phyloP scores from a whole-genome alignment of 2,329 filamentous ascomycete species.

The Dothiorella sarmentorum region DNA sequence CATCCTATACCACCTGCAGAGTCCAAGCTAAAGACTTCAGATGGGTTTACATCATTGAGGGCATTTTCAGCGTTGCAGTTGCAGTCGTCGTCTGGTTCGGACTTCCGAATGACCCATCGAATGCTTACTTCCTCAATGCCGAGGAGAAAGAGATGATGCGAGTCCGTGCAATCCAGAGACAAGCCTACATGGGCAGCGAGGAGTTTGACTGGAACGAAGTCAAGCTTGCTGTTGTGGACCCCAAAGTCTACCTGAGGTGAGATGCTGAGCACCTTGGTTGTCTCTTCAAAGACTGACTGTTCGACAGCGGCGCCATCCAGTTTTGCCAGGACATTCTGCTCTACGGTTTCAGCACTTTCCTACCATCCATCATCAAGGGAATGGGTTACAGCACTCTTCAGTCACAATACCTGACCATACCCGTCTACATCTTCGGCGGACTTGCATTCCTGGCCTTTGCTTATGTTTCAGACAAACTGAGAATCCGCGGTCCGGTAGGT shows the following conservation, averaged over 20 bases:
- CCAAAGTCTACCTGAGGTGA: conserved; percentile 47
- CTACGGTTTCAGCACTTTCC: conserved; percentile 58
- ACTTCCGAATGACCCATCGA: conserved; percentile 46
- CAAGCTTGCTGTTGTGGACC: conserved; percentile 46
- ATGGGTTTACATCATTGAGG: conserved; percentile 24
- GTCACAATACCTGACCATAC: conserved; percentile 55
- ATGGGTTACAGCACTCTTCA: conserved; percentile 52
- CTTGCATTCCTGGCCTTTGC: conserved; percentile 46
- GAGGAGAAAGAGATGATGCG: conserved; percentile 52
- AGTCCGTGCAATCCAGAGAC: conserved; percentile 43
- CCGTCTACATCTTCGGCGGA: conserved; percentile 53
- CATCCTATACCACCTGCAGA: not conserved
- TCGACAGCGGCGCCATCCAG: conserved; percentile 42
- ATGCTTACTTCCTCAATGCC: conserved; percentile 48
- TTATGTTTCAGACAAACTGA: conserved; percentile 44
- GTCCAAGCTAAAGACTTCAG: not conserved
- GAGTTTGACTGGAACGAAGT: conserved; percentile 53
- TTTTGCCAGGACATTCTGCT: conserved; percentile 53
- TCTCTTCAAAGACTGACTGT: not conserved
- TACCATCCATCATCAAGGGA: conserved; percentile 53
- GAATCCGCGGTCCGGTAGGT: conserved; percentile 22
- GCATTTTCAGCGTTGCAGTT: conserved; percentile 24
- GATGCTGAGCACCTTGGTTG: not conserved
- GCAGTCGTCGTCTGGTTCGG: conserved; percentile 43
- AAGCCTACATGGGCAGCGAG: conserved; percentile 50